A percentile compares a stretch with the other conserved stretches of the same genome.
phyloP scores from a whole-genome alignment of 257 asterid species.

The Solanum sejunctum region DNA sequence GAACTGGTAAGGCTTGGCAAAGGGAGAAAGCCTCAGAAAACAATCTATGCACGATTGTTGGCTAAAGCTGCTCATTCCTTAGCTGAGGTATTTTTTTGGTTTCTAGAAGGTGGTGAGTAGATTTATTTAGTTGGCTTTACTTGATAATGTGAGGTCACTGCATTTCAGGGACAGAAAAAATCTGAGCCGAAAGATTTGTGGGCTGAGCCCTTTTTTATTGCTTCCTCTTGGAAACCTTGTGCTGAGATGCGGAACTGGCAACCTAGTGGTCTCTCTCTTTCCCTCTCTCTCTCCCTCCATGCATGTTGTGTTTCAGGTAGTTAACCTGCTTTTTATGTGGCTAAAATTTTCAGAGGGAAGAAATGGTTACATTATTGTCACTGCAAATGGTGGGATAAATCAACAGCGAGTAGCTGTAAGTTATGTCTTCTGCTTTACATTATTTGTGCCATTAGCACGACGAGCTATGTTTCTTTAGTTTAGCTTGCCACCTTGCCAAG shows the following conservation, averaged over 20 bases:
- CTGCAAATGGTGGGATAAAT: constrained; percentile 98
- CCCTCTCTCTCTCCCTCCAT: neutral
- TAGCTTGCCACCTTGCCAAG: neutral
- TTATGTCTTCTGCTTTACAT: constrained; percentile 7
- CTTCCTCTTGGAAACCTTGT: constrained; percentile 93
- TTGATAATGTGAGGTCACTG: neutral
- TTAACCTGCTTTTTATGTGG: neutral
- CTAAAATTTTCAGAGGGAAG: constrained; percentile 44
- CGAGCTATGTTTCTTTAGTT: neutral
- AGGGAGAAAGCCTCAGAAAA: constrained; percentile 71
- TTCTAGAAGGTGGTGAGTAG: neutral
- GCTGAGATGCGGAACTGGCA: constrained; percentile 55
- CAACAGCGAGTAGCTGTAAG: constrained; percentile 99
- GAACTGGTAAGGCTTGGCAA: constrained; percentile 58
- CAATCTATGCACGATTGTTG: constrained; percentile 69
- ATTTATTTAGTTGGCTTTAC: neutral
- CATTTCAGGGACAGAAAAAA: constrained; percentile 58
- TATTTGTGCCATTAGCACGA: neutral
- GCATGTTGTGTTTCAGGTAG: neutral
- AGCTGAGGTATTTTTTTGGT: constrained; percentile 54
- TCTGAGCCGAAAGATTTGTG: constrained; percentile 90
- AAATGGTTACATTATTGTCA: constrained; percentile 75
- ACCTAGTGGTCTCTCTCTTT: constrained; percentile 53
- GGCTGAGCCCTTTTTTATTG: constrained; percentile 65
- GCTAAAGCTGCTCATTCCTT: constrained; percentile 89